Evolutionary conservation across 176 grass and related monocot genomes (phyloP), one percentile per base, ranked within the genome.

Genomic region (Microstegium vimineum): DNA sequence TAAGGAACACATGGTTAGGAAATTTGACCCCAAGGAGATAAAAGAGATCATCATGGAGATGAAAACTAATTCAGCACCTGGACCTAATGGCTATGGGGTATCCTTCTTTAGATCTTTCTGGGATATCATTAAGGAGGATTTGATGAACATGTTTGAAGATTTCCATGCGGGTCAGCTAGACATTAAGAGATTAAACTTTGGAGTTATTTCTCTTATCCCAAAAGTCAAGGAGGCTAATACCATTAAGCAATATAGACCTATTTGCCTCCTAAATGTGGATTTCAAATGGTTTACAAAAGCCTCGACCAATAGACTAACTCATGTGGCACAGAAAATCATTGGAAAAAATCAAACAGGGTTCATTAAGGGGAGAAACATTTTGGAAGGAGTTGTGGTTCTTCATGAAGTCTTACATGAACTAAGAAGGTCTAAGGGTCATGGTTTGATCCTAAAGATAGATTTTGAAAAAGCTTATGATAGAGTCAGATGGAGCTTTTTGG

Each of bases 101-200:
- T 2, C 26, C 2, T 66, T 66, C 2, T 49, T 47, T 3, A 7
- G 35, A 10, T 1, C 0, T 0, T 66, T 18, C 0, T 79, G 28
- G 61, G 2, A 0, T 3, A 0, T 0, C 35, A 0, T 23, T 51
- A 0, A 66, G 26, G 5, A 0, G 35, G 0, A 0, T n/a, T 1
- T 0, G 16, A 0, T 8, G 5, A 0, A 4, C 0, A 0, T 49
- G 0, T 47, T 66, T 10, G 0, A 34, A 1, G 41, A 65, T 0
- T 79, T 46, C 0, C n/a, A 65, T 2, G 0, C 0, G 2, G 25
- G 9, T 0, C 10, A 2, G 0, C 8, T 78, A 0, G 17, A 65
- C 1, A 8, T 78, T 0, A 32, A 3, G 1, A 22, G 76, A 3
- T 0, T 65, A 0, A 46, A 65, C 2, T 78, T 14, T 47, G 38